phyloP scores from a whole-genome alignment of 345 rosid species.

The Acer yangbiense region DNA sequence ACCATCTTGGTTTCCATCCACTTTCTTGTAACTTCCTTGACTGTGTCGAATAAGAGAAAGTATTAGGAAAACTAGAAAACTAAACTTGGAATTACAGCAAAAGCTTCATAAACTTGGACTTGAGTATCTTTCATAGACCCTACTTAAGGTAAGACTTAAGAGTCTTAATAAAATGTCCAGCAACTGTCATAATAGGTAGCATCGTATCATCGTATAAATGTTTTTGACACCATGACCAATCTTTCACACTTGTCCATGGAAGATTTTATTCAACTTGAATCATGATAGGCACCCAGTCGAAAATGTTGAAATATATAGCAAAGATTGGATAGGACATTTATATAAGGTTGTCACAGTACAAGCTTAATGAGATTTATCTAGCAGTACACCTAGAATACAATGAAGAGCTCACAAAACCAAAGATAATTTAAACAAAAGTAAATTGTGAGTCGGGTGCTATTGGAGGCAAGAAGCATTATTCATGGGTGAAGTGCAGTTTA shows the following conservation, averaged over 20 bases:
- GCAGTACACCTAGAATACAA: not conserved
- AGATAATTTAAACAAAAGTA: not conserved
- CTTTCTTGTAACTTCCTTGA: conserved; percentile 84
- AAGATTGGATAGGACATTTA: not conserved
- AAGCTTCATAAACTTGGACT: not conserved
- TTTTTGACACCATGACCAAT: not conserved
- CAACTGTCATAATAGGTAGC: not conserved
- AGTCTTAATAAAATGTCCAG: not conserved
- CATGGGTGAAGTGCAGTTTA: not conserved
- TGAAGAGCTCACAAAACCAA: not conserved
- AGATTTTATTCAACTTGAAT: not conserved
- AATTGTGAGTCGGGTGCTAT: not conserved
- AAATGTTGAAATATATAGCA: not conserved
- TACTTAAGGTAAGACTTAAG: not conserved
- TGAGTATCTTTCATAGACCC: not conserved
- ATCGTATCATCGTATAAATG: not conserved
- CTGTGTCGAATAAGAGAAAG: conserved; percentile 39
- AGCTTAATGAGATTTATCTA: not conserved
- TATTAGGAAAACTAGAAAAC: not conserved
- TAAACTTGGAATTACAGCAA: not conserved
- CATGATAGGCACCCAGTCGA: not conserved
- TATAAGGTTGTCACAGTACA: no score
- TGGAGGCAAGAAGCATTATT: not conserved
- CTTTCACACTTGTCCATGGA: not conserved
- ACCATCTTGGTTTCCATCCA: conserved; percentile 96